phyloP scores from a whole-genome alignment of 192 early-diverging fungal species.

The Rhizophagus clarus region DNA sequence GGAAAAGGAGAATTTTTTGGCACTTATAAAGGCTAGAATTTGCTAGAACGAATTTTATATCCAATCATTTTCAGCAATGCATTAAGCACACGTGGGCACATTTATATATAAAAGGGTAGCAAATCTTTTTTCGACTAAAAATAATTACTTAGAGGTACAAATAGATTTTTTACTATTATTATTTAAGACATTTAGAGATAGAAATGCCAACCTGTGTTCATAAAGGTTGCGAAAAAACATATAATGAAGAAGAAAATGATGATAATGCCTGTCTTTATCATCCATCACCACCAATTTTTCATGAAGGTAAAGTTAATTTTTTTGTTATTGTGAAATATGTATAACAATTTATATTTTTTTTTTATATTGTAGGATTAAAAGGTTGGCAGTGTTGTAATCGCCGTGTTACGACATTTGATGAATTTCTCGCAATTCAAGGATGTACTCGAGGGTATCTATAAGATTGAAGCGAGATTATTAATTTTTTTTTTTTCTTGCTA shows the following conservation, averaged over 20 bases:
- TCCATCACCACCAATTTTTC: slow-evolving; percentile 88
- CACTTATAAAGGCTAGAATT: not conserved
- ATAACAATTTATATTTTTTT: not conserved
- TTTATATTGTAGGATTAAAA: slow-evolving; percentile 53
- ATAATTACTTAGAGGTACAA: too few species aligned
- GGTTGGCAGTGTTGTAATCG: slow-evolving; percentile 96
- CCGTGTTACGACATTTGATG: slow-evolving; percentile 87
- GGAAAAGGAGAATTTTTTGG: too few species aligned
- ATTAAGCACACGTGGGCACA: too few species aligned
- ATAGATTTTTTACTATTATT: not conserved
- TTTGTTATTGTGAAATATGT: not conserved
- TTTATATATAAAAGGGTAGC: too few species aligned
- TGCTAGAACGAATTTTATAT: not conserved
- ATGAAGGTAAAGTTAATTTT: slow-evolving; percentile 73
- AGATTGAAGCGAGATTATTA: not conserved
- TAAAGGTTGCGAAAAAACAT: slow-evolving; percentile 87
- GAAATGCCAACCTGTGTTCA: slow-evolving; percentile 67
- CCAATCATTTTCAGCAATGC: too few species aligned
- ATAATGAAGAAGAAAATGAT: slow-evolving; percentile 70
- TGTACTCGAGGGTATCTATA: slow-evolving; percentile 56
- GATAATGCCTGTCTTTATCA: slow-evolving; percentile 88
- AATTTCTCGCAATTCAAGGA: slow-evolving; percentile 87
- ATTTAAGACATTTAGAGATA: not conserved
- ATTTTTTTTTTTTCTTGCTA: not conserved
- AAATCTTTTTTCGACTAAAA: too few species aligned